Base-by-base conservation (phyloP, 345 rosid species). In the Rhodomyrtus tomentosa region DNA sequence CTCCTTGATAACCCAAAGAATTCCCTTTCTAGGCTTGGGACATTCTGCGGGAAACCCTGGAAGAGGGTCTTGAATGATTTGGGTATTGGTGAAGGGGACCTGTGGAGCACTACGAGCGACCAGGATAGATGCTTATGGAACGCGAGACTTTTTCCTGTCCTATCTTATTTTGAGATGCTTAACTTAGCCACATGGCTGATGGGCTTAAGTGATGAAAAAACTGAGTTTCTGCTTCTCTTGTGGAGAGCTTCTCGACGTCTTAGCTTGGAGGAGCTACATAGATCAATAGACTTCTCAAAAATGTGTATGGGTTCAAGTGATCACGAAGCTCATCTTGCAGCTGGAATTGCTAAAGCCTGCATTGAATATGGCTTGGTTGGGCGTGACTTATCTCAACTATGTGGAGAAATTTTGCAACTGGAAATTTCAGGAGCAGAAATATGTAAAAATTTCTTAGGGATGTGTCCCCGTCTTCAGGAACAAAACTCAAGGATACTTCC, bases 261-360 rank as follows among this genome's bases (percentile, higher is more conserved):
- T 85, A 97, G 99, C 91, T 93, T 97, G 92, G 99, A 97, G 88
- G 99, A 97, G 89, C 88, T 97, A 90, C 99, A 95, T 82, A 91
- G 98, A 81, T 93, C 98, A 59, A 97, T 97, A 79, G 93, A 95
- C 91, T 97, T 95, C 87, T 88, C 90, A 53, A 92, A 94, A 93
- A 93, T 97, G 94, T 95, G 96, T 86, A 90, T 56, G 76, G 95
- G 95, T 62, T 97, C 96, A 22, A 94, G 94, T 88, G 91, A 92
- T 89, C 98, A 97, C 88, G 98, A 95, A 90, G 94, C 98, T 82
- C 96, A 95, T 87, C 98, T 97, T 84, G 98, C 98, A 32, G 94
- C 98, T 85, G 98, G 98, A 89, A 95, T 97, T 53, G 98, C 98
- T 81, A 90, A 91, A 85, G 98, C 98, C 68, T 95, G 98, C 91